Evolutionary conservation across 2,329 filamentous ascomycete species (phyloP).

Genomic region (Thermoascus crustaceus): DNA sequence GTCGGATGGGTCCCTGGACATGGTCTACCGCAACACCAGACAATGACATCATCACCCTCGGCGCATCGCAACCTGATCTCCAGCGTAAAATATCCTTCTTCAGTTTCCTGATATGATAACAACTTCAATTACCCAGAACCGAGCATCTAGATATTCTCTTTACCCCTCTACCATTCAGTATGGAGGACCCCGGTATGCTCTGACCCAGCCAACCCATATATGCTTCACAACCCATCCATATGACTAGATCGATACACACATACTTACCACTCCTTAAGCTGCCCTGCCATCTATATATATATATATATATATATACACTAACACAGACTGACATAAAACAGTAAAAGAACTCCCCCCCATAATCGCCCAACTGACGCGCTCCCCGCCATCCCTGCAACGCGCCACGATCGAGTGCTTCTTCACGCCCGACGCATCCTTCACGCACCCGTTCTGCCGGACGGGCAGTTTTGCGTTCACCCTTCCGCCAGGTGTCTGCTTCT

Average conservation of each 20-base stretch:
- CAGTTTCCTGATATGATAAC: background rate
- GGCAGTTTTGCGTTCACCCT: conserved; percentile 43
- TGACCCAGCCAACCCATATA: conserved; percentile 6
- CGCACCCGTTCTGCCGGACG: conserved; percentile 70
- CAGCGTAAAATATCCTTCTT: background rate
- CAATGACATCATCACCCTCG: background rate
- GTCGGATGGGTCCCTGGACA: too few species aligned
- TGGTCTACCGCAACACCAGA: too few species aligned
- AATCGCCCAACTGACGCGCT: conserved; percentile 61
- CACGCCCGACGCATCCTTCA: conserved; percentile 61
- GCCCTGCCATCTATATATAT: background rate
- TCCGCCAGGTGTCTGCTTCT: too few species aligned
- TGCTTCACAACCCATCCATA: conserved; percentile 31
- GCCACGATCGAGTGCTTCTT: conserved; percentile 64
- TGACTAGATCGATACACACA: background rate
- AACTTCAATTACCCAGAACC: background rate
- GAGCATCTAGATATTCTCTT: background rate
- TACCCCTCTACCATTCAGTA: background rate
- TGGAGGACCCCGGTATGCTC: conserved; percentile 16
- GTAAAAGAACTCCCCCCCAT: conserved; percentile 56
- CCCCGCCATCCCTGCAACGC: conserved; percentile 57
- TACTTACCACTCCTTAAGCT: conserved; percentile 1
- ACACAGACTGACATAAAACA: conserved; percentile 10
- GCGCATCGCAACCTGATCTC: background rate
- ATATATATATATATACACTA: background rate